These are phyloP conservation scores for Linaria vulgaris DNA, from an alignment of 257 asterid genomes.

Conservation along the genomic window DNA sequence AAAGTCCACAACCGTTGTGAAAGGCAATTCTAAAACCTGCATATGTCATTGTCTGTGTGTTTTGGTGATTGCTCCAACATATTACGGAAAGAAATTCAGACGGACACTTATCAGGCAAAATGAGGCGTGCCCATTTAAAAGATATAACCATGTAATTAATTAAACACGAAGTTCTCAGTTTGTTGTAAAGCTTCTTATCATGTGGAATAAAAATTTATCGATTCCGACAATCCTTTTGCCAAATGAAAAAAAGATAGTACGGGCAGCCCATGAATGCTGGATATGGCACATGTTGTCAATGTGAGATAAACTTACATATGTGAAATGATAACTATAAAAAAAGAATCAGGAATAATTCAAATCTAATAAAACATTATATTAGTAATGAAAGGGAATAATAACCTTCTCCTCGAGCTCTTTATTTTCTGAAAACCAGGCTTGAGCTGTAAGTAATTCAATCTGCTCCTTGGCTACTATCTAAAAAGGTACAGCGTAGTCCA, in stretches of 20 bases:
- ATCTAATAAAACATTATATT: neutral
- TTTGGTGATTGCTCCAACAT: neutral
- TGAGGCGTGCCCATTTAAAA: neutral
- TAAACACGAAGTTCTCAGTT: too few species aligned
- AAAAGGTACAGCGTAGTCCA: conserved; percentile 19
- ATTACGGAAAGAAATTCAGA: conserved; percentile 9
- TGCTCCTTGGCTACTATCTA: conserved; percentile 75
- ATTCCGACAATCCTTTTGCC: too few species aligned
- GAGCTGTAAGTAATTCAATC: conserved; percentile 72
- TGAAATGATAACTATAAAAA: neutral
- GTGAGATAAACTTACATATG: neutral
- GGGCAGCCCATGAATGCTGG: too few species aligned
- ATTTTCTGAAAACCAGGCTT: conserved; percentile 76
- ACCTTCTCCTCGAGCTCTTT: conserved; percentile 73
- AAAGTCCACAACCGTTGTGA: conserved; percentile 15
- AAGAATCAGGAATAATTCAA: too few species aligned
- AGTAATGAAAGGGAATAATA: conserved; percentile 24
- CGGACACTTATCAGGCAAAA: neutral
- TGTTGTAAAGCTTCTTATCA: too few species aligned
- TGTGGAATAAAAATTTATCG: too few species aligned
- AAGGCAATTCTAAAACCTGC: neutral
- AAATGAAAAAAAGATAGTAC: too few species aligned
- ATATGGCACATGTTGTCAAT: conserved; percentile 6
- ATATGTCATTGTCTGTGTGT: neutral
- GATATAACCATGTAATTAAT: too few species aligned